These are phyloP conservation scores for Voacanga thouarsii DNA, from an alignment of 257 asterid genomes.

Conservation along the genomic window DNA sequence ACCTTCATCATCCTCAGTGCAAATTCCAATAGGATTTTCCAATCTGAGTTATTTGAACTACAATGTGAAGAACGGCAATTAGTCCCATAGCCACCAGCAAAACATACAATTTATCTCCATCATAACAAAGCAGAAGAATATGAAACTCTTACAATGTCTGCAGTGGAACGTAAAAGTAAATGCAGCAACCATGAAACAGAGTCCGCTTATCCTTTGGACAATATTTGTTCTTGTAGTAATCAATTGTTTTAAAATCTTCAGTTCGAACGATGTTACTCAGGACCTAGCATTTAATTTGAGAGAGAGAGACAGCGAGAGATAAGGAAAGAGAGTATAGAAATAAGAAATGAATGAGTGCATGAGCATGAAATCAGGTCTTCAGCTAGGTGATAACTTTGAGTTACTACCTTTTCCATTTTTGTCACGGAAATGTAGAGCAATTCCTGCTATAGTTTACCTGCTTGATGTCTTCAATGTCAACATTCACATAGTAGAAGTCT, in stretches of 20 bases:
- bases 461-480: constrained; percentile 52
- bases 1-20: constrained; percentile 74
- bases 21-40: constrained; percentile 57
- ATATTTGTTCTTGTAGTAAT: constrained; percentile 63
- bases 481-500: constrained; percentile 71
- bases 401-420: too few relatives aligned
- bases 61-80: constrained; percentile 16
- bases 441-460: constrained; percentile 43
- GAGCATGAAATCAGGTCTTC: not conserved
- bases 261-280: constrained; percentile 39
- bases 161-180: constrained; percentile 61
- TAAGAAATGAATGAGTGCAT: not conserved
- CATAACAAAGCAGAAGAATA: constrained; percentile 1
- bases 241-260: constrained; percentile 46
- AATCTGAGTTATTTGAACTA: constrained; percentile 42
- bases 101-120: constrained; percentile 15
- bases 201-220: constrained; percentile 81
- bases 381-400: not conserved
- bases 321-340: not conserved
- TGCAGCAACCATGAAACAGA: constrained; percentile 70
- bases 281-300: constrained; percentile 32
- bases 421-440: not conserved
- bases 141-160: constrained; percentile 46
- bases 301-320: not conserved
- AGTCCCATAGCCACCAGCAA: constrained; percentile 18